phyloP scores from a whole-genome alignment of 495 filamentous ascomycete genomes.

The Penicillium cinerascens region DNA sequence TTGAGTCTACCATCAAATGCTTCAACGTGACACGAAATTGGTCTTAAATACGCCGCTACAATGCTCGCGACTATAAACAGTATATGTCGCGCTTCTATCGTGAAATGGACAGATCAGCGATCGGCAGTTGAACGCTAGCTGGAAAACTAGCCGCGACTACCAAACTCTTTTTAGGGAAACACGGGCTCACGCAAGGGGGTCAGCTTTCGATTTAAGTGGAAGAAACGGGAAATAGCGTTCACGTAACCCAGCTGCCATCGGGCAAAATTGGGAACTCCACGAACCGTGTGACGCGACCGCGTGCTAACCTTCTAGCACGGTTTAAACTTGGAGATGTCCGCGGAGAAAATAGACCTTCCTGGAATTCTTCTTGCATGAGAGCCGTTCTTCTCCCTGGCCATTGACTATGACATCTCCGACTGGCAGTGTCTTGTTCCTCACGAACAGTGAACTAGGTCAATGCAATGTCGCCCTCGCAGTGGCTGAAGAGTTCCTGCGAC shows the following conservation, averaged over 20 bases:
- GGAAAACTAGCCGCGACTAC: background rate
- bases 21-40: background rate
- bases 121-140: too few species aligned
- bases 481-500: constrained; percentile 46
- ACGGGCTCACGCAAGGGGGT: background rate
- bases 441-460: constrained; percentile 55
- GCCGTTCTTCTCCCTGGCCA: too few species aligned
- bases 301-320: background rate
- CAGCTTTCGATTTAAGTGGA: background rate
- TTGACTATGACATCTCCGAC: constrained; percentile 5
- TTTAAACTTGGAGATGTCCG: constrained; percentile 1
- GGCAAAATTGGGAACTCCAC: background rate
- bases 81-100: background rate
- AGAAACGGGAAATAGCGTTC: constrained; percentile 1
- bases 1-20: background rate
- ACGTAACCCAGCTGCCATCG: constrained; percentile 7
- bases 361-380: too few species aligned
- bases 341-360: too few species aligned
- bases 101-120: background rate
- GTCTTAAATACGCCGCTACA: background rate
- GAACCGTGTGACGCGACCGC: constrained; percentile 1
- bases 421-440: constrained; percentile 45
- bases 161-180: background rate
- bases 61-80: too few species aligned
- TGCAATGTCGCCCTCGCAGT: constrained; percentile 54